Base-by-base conservation (phyloP, 1,284 basidiomycete species). In the Singerocomus inundabilis region DNA sequence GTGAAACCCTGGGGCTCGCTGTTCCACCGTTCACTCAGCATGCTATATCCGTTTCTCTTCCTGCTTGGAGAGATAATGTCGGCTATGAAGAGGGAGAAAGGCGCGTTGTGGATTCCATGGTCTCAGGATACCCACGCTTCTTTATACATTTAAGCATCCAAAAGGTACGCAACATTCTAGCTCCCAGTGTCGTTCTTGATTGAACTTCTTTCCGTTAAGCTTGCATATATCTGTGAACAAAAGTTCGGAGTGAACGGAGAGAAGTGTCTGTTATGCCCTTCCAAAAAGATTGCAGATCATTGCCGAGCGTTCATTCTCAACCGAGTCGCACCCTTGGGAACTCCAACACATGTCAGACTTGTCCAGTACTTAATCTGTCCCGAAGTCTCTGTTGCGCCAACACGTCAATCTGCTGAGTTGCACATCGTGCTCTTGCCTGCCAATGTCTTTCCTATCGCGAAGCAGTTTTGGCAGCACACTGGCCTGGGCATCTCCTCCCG, bases 1-100 rank as follows among this genome's bases (percentile, higher is more conserved):
- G 38, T 42, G 51, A 56, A 41, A 57, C 77, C 3, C 60, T 88
- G 13, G 86, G 87, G 2, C 66, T 71, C 21, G 56, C 82, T 4
- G 76, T 89, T 1, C 86, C 87, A 21, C 78, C 84, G 0, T 76
- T 79, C 62, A 87, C 84, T 1, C 80, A 86, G 5, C 97, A 99
- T 64, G 97, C 97, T 33, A 93, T 98, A 54, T 96, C 93, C 1
- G 95, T 98, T n/a, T 98, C 94, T 7, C 78, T 99, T 1, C 97
- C 97, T 0, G 92, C 82, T 16, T 99, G 96, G 96, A 74, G 76
- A 44, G 97, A 98, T 70, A 93, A 90, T 59, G 82, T 99, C 41
- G 95, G 80, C 12, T 99, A 98, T 61, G 96, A 98, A 69, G 89
- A 94, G 62, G 93, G 93, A 12, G 84, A 89, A n/a, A 82, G 85